Evolutionary conservation across 345 rosid genomes (phyloP).

Genomic region (Mangifera indica): DNA sequence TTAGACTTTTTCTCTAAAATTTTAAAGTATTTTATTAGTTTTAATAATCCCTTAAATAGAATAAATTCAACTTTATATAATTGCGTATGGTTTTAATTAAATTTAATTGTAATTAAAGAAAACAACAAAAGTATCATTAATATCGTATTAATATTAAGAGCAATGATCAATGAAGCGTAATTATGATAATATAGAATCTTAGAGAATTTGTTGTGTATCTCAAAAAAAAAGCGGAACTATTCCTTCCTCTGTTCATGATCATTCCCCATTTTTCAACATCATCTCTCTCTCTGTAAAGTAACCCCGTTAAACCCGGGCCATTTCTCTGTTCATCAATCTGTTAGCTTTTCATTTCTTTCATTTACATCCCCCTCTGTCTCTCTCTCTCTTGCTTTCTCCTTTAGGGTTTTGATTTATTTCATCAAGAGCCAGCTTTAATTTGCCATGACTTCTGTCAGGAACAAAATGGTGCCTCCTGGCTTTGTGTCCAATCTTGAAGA

Average conservation of each 20-base stretch:
- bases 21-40: no score
- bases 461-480: constrained; percentile 67
- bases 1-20: no score
- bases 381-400: constrained; percentile 1
- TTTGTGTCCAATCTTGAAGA: constrained; percentile 83
- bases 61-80: no score
- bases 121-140: no score
- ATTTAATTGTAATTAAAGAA: no score
- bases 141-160: no score
- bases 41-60: no score
- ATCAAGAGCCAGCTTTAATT: neutral
- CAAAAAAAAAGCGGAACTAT: neutral
- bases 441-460: constrained; percentile 49
- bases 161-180: no score
- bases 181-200: no score
- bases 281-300: neutral
- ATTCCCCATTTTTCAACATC: neutral
- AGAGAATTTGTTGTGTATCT: neutral
- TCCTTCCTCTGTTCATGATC: constrained; percentile 13
- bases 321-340: constrained; percentile 9
- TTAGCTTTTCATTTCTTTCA: neutral
- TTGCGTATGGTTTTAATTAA: no score
- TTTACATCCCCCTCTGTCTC: neutral
- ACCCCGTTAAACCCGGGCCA: constrained; percentile 29
- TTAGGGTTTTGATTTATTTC: constrained; percentile 3